These are phyloP conservation scores for Fusarium virguliforme DNA, from an alignment of 2,329 filamentous ascomycete genomes.

Conservation along the genomic window DNA sequence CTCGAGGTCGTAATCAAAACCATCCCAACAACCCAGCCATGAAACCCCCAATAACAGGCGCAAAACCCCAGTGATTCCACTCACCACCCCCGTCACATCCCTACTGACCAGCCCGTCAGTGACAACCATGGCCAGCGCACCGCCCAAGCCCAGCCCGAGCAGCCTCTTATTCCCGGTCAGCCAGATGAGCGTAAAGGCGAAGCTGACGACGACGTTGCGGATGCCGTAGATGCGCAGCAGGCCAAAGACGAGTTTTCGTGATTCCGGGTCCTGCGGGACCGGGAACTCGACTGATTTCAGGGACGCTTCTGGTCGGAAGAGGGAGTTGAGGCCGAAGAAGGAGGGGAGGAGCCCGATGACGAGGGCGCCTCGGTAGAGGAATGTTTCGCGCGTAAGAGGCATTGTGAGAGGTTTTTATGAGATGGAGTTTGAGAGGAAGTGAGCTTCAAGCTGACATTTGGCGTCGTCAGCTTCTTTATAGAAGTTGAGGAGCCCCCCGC, in stretches of 20 bases:
- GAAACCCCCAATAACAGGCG: conserved; percentile 24
- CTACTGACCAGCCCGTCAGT: conserved; percentile 41
- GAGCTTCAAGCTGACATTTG: background rate
- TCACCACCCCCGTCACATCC: conserved; percentile 33
- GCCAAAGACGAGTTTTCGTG: conserved; percentile 18
- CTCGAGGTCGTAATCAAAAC: background rate
- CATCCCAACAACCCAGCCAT: background rate
- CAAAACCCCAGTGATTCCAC: conserved; percentile 45
- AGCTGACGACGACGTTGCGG: conserved; percentile 42
- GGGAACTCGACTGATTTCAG: conserved; percentile 35
- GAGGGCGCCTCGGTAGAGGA: conserved; percentile 36
- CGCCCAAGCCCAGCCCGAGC: conserved; percentile 20
- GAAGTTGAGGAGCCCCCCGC: background rate
- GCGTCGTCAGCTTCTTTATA: background rate
- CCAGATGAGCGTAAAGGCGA: conserved; percentile 38
- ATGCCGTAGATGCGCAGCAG: conserved; percentile 39
- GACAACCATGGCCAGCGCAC: conserved; percentile 17
- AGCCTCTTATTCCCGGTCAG: conserved; percentile 29
- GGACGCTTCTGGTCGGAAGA: conserved; percentile 35
- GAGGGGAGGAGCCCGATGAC: conserved; percentile 32
- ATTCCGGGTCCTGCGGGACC: conserved; percentile 29
- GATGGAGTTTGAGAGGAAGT: background rate
- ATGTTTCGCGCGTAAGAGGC: conserved; percentile 25
- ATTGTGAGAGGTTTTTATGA: background rate
- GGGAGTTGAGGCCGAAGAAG: conserved; percentile 35